phyloP scores from a whole-genome alignment of 208 protist species.

The Trypanosoma platydactyli region DNA sequence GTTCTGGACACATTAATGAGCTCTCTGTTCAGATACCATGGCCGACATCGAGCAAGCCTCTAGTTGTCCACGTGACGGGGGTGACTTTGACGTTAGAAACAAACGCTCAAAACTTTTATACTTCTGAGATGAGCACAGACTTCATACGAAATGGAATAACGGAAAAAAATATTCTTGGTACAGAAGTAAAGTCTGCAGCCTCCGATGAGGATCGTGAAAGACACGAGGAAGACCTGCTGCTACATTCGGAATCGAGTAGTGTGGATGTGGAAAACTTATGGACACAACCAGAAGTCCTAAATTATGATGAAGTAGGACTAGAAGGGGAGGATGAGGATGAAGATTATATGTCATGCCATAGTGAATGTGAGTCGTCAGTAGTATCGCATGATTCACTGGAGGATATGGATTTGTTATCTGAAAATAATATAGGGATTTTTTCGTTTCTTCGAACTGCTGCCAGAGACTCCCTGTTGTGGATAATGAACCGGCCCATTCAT shows the following conservation, averaged over 20 bases:
- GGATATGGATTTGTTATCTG: background rate
- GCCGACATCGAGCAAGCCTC: constrained; percentile 43
- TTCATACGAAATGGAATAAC: constrained; percentile 60
- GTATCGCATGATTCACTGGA: constrained; percentile 14
- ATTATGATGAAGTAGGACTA: too few species aligned
- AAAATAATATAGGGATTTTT: constrained; percentile 38
- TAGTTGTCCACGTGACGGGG: constrained; percentile 39
- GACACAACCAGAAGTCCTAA: background rate
- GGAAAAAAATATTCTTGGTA: constrained; percentile 50
- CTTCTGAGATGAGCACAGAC: constrained; percentile 40
- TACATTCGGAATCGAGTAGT: background rate
- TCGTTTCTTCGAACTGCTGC: constrained; percentile 43
- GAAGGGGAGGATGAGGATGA: constrained; percentile 33
- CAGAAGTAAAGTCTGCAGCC: background rate
- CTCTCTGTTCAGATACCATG: constrained; percentile 71
- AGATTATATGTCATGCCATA: constrained; percentile 69
- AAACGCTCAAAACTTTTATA: background rate
- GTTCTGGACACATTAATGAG: constrained; percentile 44
- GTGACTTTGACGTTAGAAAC: constrained; percentile 38
- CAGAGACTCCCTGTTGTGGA: constrained; percentile 56
- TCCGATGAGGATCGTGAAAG: constrained; percentile 2
- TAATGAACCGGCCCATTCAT: constrained; percentile 61
- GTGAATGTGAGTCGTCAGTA: constrained; percentile 45
- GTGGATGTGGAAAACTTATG: background rate
- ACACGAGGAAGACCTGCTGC: background rate